Evolutionary conservation across 2,329 filamentous ascomycete genomes (phyloP).

Genomic region (Tolypocladium pustulatum): DNA sequence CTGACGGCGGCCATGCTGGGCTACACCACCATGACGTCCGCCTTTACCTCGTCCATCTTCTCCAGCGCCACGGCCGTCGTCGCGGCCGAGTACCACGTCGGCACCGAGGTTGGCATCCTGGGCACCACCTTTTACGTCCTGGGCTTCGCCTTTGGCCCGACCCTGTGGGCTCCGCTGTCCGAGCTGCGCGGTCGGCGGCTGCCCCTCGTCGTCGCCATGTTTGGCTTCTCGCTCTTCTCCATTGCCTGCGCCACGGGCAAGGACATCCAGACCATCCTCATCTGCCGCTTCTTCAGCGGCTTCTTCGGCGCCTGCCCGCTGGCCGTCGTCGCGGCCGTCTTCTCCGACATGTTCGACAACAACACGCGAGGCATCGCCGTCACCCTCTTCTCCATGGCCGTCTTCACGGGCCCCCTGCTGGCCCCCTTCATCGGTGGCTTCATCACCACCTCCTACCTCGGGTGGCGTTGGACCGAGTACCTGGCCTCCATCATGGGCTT

Average conservation of each 20-base stretch:
- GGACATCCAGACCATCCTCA: slow-evolving; percentile 57
- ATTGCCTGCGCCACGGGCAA: slow-evolving; percentile 55
- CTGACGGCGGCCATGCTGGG: slow-evolving; percentile 57
- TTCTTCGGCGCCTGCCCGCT: slow-evolving; percentile 62
- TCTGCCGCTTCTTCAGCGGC: slow-evolving; percentile 64
- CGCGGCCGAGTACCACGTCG: slow-evolving; percentile 48
- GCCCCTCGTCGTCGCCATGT: slow-evolving; percentile 50
- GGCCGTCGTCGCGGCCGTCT: slow-evolving; percentile 59
- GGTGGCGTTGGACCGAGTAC: slow-evolving; percentile 68
- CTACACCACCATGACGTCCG: slow-evolving; percentile 60
- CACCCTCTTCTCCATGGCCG: slow-evolving; percentile 32
- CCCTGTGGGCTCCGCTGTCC: slow-evolving; percentile 62
- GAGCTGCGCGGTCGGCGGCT: slow-evolving; percentile 60
- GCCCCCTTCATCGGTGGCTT: slow-evolving; percentile 62
- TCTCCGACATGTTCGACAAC: slow-evolving; percentile 63
- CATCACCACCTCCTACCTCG: slow-evolving; percentile 49
- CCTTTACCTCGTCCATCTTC: slow-evolving; percentile 69
- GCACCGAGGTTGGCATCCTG: slow-evolving; percentile 49
- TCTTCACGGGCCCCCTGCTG: slow-evolving; percentile 57
- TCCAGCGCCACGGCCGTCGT: slow-evolving; percentile 53
- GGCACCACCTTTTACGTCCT: slow-evolving; percentile 62
- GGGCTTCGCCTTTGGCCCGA: slow-evolving; percentile 61
- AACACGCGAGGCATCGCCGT: slow-evolving; percentile 42
- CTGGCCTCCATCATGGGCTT: slow-evolving; percentile 53
- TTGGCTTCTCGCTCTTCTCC: slow-evolving; percentile 60